Percentiles rank a stretch among this genome's conserved stretches.
Evolutionary conservation across 2,329 filamentous ascomycete species (phyloP).

Genomic region (Pseudofabraea citricarpa): DNA sequence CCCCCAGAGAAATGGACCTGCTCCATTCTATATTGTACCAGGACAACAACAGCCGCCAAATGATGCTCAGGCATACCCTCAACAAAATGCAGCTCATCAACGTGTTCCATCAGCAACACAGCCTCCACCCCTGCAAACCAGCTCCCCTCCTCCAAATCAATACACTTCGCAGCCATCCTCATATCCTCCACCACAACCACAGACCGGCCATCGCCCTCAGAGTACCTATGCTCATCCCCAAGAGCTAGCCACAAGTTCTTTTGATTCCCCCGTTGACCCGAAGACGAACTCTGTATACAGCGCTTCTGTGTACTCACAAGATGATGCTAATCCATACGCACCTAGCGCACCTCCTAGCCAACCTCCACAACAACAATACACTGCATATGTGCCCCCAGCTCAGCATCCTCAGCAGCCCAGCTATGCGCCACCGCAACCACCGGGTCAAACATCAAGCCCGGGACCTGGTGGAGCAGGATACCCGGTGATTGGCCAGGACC

Average conservation of each 20-base stretch:
- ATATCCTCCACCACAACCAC: conserved; percentile 34
- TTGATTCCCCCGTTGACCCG: conserved; percentile 63
- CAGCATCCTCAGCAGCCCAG: conserved; percentile 13
- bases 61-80: conserved; percentile 33
- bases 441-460: conserved; percentile 23
- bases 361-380: conserved; percentile 24
- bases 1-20: conserved; percentile 46
- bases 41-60: conserved; percentile 26
- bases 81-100: no score
- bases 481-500: conserved; percentile 35
- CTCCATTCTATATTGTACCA: conserved; percentile 61
- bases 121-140: conserved; percentile 46
- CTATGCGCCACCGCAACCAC: conserved; percentile 24
- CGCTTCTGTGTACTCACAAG: conserved; percentile 22
- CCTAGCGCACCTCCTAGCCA: conserved; percentile 14
- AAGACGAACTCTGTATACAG: conserved; percentile 33
- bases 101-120: conserved; percentile 40
- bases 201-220: conserved; percentile 50
- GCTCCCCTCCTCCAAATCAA: conserved; percentile 41
- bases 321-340: conserved; percentile 20
- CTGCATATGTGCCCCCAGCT: conserved; percentile 21
- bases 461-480: conserved; percentile 17
- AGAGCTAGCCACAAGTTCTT: conserved; percentile 72
- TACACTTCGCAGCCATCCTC: conserved; percentile 35
- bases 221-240: conserved; percentile 69